Evolutionary conservation across 1,284 basidiomycete genomes (phyloP), one percentile per base, ranked within the genome.

Genomic region (Hemileia vastatrix): DNA sequence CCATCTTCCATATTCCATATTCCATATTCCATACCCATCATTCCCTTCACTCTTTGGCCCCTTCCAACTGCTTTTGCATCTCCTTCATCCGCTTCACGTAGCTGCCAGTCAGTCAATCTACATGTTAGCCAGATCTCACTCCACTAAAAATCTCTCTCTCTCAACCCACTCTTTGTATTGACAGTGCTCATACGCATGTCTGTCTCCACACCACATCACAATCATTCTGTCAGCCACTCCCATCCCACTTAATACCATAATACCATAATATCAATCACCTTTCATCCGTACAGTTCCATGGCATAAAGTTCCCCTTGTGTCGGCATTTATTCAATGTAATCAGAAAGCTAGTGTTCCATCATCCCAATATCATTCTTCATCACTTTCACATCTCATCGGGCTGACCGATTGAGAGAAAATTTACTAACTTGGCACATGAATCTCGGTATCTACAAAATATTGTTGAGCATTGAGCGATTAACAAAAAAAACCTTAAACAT

Each of bases 151-250:
- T n/a, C n/a, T n/a, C n/a, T n/a, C n/a, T n/a, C 11, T 6, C 4
- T 27, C 19, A 6, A 54, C 60, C 6, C 43, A 62, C 60, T 62
- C 60, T 51, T 62, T 62, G n/a, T 62, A 62, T 50, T 62, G 60
- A 43, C 60, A 62, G 44, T 62, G 60, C 27, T 62, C 60, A 36
- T 62, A 62, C 6, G 60, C 60, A 54, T 62, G 60, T n/a, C 60
- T 62, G 19, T 43, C 8, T 6, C 18, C 18, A n/a, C 44, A 6
- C 5, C 18, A 47, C 43, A 11, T 47, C 15, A 6, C 21, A n/a
- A 18, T 21, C 15, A 47, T 2, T 47, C 6, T 6, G 21, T 47
- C 15, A 47, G 44, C 44, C 2, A 18, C 6, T n/a, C 15, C 15
- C 15, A 21, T 18, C 21, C 44, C 18, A 3, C 9, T 18, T 9